phyloP scores from a whole-genome alignment of 768 basidiomycete species.

The Boletus huronensis region DNA sequence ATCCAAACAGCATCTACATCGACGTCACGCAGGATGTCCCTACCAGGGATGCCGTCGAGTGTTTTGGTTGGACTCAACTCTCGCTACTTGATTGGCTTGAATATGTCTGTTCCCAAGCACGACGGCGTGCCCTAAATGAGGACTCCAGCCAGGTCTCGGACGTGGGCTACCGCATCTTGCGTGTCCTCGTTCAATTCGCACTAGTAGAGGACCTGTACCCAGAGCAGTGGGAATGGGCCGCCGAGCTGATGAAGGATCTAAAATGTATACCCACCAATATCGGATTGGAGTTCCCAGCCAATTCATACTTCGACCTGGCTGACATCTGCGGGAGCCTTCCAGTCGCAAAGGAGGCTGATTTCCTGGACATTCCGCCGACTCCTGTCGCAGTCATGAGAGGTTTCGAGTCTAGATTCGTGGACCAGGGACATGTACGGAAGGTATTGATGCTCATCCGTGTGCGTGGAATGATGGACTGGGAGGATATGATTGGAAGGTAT shows the following conservation, averaged over 20 bases:
- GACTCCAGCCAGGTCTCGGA: conserved; percentile 24
- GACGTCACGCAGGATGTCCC: conserved; percentile 56
- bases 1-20: conserved; percentile 66
- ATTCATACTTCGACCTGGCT: conserved; percentile 83
- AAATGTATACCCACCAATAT: conserved; percentile 70
- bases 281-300: conserved; percentile 64
- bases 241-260: conserved; percentile 44
- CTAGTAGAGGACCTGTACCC: conserved; percentile 53
- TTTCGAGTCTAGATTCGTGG: background rate
- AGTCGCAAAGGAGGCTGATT: background rate
- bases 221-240: conserved; percentile 52
- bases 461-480: conserved; percentile 38
- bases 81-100: conserved; percentile 67
- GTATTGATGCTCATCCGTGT: background rate
- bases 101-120: conserved; percentile 48
- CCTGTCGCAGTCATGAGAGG: background rate
- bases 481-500: conserved; percentile 6
- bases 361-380: background rate
- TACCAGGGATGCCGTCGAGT: conserved; percentile 31
- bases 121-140: background rate
- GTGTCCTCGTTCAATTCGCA: conserved; percentile 70
- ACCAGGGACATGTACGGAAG: background rate
- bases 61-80: conserved; percentile 80
- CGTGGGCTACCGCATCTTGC: conserved; percentile 54
- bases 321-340: conserved; percentile 54